phyloP scores from a whole-genome alignment of 2,329 filamentous ascomycete species.

The Leptographium lundbergii region DNA sequence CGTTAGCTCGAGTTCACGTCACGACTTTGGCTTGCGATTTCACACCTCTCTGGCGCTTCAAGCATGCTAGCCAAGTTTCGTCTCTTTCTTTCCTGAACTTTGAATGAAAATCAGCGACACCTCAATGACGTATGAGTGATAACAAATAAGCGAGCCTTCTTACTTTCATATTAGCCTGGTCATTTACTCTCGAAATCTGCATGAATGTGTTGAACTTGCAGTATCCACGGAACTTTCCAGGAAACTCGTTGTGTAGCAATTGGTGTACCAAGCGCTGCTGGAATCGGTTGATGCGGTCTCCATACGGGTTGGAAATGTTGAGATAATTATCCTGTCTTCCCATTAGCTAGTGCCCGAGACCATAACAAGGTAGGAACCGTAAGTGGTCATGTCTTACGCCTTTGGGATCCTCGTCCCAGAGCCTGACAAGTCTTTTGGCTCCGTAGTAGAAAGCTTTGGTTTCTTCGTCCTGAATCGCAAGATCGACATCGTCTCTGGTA shows the following conservation, averaged over 20 bases:
- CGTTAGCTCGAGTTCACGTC: not conserved
- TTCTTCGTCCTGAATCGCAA: not conserved
- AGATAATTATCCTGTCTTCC: not conserved
- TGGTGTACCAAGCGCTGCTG: slow-evolving; percentile 18
- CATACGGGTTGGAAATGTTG: slow-evolving; percentile 13
- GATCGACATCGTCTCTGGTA: not conserved
- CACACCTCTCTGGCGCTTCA: slow-evolving; percentile 12
- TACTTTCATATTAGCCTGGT: slow-evolving; percentile 5
- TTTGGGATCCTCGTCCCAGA: slow-evolving; percentile 5
- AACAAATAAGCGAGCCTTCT: no score
- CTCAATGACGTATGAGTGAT: not conserved
- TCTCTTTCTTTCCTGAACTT: slow-evolving; percentile 1
- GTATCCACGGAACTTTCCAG: slow-evolving; percentile 8
- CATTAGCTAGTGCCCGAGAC: not conserved
- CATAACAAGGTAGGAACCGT: not conserved
- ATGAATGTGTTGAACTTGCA: slow-evolving; percentile 7
- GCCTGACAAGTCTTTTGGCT: not conserved
- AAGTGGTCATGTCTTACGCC: not conserved
- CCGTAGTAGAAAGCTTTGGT: slow-evolving; percentile 8
- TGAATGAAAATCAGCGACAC: not conserved
- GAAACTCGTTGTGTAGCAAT: slow-evolving; percentile 14
- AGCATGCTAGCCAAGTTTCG: not conserved
- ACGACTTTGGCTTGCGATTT: not conserved
- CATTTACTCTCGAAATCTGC: slow-evolving; percentile 9
- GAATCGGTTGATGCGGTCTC: slow-evolving; percentile 14